Evolutionary conservation across 2,329 filamentous ascomycete genomes (phyloP), one percentile per base, ranked within the genome.

Genomic region (Lachnellula subtilissima): DNA sequence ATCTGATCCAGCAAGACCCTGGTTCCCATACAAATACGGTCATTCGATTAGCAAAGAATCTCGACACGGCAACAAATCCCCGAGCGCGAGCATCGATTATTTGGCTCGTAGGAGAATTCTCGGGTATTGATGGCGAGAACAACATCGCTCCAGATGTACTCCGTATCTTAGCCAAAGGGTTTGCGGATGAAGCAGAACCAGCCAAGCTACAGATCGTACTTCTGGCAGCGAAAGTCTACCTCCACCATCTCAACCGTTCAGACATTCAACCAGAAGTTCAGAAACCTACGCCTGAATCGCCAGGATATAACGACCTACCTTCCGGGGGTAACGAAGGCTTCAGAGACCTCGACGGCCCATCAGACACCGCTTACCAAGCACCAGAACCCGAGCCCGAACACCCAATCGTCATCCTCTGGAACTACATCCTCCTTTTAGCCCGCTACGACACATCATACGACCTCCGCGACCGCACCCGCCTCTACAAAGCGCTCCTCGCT

Each of bases 361-460:
- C 51, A 25, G 56, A 65, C n/a, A 50, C 53, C 4, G 39, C 53
- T 5, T 62, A 62, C 43, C 54, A 60, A 48, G 53, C 58, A 49
- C 55, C 58, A 39, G 59, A 60, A 51, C 56, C 58, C 35, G 66
- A 70, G 42, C 57, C 61, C 61, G 75, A 80, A 5, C 86, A 96
- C 64, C 83, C 88, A 0, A 86, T 96, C 52, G 82, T 84, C 32
- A 79, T 85, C 2, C 77, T 99, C 1, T 99, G 91, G 86, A 83
- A 87, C 32, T 96, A 99, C 66, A 83, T 89, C 22, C 78, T 96
- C 28, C 81, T 93, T 1, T 82, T 99, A 1, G 89, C 89, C 35
- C 85, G 94, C 58, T 99, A 97, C 71, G 94, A 97, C 66, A 90
- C 87, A 0, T 97, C 92, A 0, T 99, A 96, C 72, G 92, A 97